Evolutionary conservation across 1,284 basidiomycete species (phyloP).

Genomic region (Tylopilus sp.): DNA sequence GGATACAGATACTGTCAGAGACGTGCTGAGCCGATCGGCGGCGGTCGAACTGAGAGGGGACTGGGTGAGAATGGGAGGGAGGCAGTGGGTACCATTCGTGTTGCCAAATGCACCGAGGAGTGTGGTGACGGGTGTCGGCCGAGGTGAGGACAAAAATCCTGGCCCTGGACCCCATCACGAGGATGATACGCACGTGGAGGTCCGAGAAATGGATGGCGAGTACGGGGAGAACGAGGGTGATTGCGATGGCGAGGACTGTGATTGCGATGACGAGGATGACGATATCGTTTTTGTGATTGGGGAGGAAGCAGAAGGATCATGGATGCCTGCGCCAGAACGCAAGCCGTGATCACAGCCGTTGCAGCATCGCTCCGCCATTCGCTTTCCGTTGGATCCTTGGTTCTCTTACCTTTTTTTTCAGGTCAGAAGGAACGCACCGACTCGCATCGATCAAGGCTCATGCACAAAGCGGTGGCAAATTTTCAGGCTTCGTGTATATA

Average conservation of each 20-base stretch:
- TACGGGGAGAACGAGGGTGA: slow-evolving; percentile 26
- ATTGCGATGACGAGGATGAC: slow-evolving; percentile 50
- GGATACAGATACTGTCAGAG: slow-evolving; percentile 63
- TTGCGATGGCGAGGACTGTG: slow-evolving; percentile 27
- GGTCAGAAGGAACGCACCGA: slow-evolving; percentile 17
- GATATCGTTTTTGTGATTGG: slow-evolving; percentile 52
- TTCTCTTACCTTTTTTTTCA: slow-evolving; percentile 6
- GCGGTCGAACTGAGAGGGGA: slow-evolving; percentile 70
- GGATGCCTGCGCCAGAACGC: slow-evolving; percentile 44
- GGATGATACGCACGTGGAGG: slow-evolving; percentile 2
- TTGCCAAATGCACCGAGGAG: slow-evolving; percentile 62
- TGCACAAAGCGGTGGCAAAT: slow-evolving; percentile 7
- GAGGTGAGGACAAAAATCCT: neutral
- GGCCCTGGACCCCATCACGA: neutral
- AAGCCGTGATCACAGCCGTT: slow-evolving; percentile 15
- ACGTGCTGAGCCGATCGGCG: slow-evolving; percentile 64
- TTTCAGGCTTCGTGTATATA: slow-evolving; percentile 15
- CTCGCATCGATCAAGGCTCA: slow-evolving; percentile 11
- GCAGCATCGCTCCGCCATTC: neutral
- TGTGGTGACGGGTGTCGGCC: slow-evolving; percentile 26
- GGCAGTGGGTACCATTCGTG: slow-evolving; percentile 60
- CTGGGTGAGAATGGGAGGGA: slow-evolving; percentile 60
- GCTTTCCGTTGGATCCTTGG: neutral
- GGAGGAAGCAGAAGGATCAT: slow-evolving; percentile 34
- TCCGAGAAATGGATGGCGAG: slow-evolving; percentile 19